Base-by-base conservation (phyloP, 805 yeast genomes). In the Wickerhamiella parazyma region DNA sequence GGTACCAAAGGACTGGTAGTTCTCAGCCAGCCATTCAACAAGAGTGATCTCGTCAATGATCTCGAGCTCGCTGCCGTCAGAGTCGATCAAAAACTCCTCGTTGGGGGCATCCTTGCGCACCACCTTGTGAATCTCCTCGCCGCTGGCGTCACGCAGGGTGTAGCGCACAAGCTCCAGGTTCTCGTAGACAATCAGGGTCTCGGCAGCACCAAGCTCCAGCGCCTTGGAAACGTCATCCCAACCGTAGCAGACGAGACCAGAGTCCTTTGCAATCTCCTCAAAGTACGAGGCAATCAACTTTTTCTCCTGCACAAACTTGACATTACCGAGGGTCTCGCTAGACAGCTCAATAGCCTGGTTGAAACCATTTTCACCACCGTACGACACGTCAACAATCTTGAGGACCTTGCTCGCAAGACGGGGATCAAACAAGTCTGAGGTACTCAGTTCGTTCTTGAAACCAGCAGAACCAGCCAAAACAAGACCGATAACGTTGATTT, bases 361-460 rank as follows among this genome's bases (percentile, higher is more conserved):
- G 72, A 91, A 91, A 38, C 99, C 99, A 63, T 91, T 91, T 67
- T 91, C 98, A 62, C 99, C 98, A 66, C 99, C 99, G 60, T 91
- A 91, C 2, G 97, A 87, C 45, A 91, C 82, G 70, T 91, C 99
- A 45, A 93, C 98, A 61, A 87, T 75, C 64, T 86, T 84, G 49
- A 91, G 73, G 56, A 91, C 78, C 66, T 86, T 87, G 41, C 81
- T 79, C 54, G 73, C 83, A 59, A 91, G 72, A 69, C 99, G 84
- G 54, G 67, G 69, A 64, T 91, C 99, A 61, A 91, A 89, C 69
- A 91, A 67, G 61, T 91, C 99, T 35, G 95, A 84, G 64, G 78
- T 84, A 46, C 83, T 75, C 62, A 91, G 75, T 66, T 89, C 98
- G 49, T 79, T 91, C 68, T 91, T 91, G 76, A 91, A 91, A 67